Percentiles rank a stretch among this genome's conserved stretches.
These are phyloP conservation scores for Hyaloscypha hepaticicola DNA, from an alignment of 495 filamentous ascomycete genomes.

Conservation along the genomic window DNA sequence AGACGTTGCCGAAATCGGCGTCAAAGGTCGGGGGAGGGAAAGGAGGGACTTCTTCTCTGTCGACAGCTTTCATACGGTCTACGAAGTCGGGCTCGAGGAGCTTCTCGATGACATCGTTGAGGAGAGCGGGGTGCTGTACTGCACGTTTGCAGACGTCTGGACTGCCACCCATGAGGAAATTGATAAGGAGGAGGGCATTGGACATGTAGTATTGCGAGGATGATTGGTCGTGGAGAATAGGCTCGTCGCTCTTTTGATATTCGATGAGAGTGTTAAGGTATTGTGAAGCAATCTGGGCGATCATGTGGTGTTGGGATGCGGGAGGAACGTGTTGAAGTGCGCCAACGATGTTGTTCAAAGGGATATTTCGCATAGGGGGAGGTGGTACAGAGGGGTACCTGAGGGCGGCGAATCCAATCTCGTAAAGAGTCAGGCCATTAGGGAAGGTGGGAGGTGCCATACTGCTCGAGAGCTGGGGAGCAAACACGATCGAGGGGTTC, in stretches of 20 bases:
- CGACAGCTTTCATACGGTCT: conserved; percentile 15
- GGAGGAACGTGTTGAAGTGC: conserved; percentile 14
- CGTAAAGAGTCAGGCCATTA: conserved; percentile 25
- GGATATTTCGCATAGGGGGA: conserved; percentile 19
- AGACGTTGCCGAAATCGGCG: conserved; percentile 24
- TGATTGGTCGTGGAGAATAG: conserved; percentile 21
- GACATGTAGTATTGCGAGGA: conserved; percentile 27
- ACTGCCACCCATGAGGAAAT: conserved; percentile 16
- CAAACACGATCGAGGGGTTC: not conserved
- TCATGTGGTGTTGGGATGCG: conserved; percentile 9
- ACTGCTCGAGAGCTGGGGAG: not conserved
- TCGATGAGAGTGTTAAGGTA: conserved; percentile 23
- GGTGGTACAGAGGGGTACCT: conserved; percentile 24
- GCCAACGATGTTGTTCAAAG: conserved; percentile 20
- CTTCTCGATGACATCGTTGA: conserved; percentile 24
- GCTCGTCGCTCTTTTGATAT: conserved; percentile 27
- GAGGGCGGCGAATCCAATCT: conserved; percentile 24
- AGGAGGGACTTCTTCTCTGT: too few species aligned
- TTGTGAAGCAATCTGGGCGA: conserved; percentile 27
- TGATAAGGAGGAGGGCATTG: conserved; percentile 22
- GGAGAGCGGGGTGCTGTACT: conserved; percentile 13
- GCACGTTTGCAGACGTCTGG: conserved; percentile 23
- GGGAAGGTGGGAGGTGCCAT: conserved; percentile 29
- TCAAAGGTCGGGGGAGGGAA: conserved; percentile 23
- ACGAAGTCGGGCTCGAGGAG: conserved; percentile 19